Evolutionary conservation across 768 basidiomycete genomes (phyloP).

Genomic region (Panellus pusillus): DNA sequence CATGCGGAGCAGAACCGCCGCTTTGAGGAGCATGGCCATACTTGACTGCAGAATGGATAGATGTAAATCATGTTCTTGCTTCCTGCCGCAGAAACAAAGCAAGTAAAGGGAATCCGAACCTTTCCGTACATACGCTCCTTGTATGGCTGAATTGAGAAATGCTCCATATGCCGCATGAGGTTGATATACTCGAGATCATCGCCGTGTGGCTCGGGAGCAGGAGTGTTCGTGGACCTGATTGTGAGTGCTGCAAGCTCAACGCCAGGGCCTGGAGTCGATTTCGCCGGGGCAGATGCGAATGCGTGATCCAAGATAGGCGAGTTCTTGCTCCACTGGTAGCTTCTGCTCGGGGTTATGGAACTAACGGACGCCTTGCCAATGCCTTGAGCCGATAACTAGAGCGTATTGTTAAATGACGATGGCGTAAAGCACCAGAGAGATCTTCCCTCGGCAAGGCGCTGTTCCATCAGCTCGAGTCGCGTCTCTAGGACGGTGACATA

Average conservation of each 20-base stretch:
- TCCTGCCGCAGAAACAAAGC: no score
- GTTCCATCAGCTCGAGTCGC: slow-evolving; percentile 43
- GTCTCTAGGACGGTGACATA: slow-evolving; percentile 42
- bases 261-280: slow-evolving; percentile 1
- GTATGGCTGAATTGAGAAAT: neutral
- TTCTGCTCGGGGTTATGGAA: neutral
- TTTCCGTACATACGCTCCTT: slow-evolving; percentile 3
- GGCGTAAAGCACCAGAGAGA: neutral
- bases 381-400: neutral
- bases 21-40: slow-evolving; percentile 10
- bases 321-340: slow-evolving; percentile 2
- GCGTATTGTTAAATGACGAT: neutral
- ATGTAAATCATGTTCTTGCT: no score
- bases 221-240: slow-evolving; percentile 13
- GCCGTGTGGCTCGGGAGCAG: slow-evolving; percentile 9
- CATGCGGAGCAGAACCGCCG: slow-evolving; percentile 2
- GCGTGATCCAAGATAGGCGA: slow-evolving; percentile 5
- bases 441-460: slow-evolving; percentile 33
- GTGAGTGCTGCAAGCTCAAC: slow-evolving; percentile 10
- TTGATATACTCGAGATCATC: slow-evolving; percentile 14
- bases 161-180: neutral
- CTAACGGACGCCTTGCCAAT: neutral
- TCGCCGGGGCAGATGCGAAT: neutral
- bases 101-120: no score
- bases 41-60: neutral